Conservation (phyloP, 768 basidiomycete species). For the Fistulinella prunicolor region DNA sequence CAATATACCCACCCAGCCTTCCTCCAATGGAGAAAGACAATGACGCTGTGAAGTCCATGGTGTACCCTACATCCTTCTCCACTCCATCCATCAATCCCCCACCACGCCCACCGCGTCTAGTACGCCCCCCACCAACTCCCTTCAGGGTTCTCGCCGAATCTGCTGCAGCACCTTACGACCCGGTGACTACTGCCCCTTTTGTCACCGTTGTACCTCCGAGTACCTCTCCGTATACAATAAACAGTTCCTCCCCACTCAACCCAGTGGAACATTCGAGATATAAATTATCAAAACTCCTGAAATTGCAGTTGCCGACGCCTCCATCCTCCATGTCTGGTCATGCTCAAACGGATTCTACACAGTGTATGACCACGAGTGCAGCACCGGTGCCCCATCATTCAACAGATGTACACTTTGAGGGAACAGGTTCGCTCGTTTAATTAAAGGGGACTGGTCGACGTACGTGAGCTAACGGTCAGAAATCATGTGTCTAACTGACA, state of each 20-base stretch:
- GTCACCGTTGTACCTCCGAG: constrained; percentile 5
- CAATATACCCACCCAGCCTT: constrained; percentile 47
- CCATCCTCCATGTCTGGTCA: neutral
- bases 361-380: neutral
- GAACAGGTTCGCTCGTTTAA: neutral
- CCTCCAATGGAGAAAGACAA: constrained; percentile 29
- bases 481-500: constrained; percentile 5
- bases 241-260: constrained; percentile 15
- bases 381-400: neutral
- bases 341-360: neutral
- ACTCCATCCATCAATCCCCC: constrained; percentile 6
- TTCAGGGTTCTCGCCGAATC: neutral
- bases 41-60: neutral
- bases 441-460: neutral
- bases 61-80: too few relatives aligned
- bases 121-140: constrained; percentile 18
- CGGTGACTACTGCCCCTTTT: neutral
- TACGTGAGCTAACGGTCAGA: constrained; percentile 1
- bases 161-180: neutral
- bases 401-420: neutral
- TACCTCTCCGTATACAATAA: constrained; percentile 29
- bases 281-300: neutral
- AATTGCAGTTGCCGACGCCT: neutral
- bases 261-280: neutral
- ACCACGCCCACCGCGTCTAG: constrained; percentile 12